These are phyloP conservation scores for Polytrichum formosum DNA, from an alignment of 225 moss, liverwort and hornwort genomes.

Conservation along the genomic window DNA sequence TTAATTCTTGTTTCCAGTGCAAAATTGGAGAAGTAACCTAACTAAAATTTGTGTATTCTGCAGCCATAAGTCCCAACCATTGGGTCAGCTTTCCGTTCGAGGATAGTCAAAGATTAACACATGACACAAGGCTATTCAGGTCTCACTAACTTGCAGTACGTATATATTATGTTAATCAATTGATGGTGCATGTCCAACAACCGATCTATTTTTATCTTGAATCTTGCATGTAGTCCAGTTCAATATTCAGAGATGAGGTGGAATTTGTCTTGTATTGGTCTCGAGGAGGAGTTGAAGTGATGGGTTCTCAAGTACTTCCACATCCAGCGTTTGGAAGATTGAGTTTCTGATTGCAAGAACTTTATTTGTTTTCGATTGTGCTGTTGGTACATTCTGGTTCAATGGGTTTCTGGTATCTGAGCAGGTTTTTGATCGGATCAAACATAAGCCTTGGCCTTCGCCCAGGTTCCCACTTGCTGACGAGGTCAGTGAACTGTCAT, in stretches of 20 bases:
- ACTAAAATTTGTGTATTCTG: neutral
- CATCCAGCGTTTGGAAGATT: neutral
- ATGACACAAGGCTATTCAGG: conserved; percentile 55
- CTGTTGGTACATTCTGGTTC: too few species aligned
- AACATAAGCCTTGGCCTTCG: conserved; percentile 41
- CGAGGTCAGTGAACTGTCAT: conserved; percentile 27
- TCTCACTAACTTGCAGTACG: conserved; percentile 5
- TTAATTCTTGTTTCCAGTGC: too few species aligned
- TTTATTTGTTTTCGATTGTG: neutral
- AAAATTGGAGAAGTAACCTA: too few species aligned
- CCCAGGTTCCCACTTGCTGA: conserved; percentile 40
- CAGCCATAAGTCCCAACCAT: conserved; percentile 44
- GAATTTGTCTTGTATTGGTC: too few species aligned
- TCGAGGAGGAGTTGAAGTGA: too few species aligned
- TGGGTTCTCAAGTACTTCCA: neutral
- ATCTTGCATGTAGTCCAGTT: neutral
- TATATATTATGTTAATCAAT: neutral
- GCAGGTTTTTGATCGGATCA: conserved; percentile 42
- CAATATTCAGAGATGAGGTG: neutral
- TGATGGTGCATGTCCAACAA: neutral
- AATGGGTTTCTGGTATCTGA: neutral
- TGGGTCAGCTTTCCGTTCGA: conserved; percentile 56
- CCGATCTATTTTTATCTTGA: neutral
- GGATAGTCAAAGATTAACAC: conserved; percentile 46
- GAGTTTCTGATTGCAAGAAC: neutral